Conservation (phyloP, 1,284 basidiomycete genomes). For the Ustanciosporium gigantosporum region DNA sequence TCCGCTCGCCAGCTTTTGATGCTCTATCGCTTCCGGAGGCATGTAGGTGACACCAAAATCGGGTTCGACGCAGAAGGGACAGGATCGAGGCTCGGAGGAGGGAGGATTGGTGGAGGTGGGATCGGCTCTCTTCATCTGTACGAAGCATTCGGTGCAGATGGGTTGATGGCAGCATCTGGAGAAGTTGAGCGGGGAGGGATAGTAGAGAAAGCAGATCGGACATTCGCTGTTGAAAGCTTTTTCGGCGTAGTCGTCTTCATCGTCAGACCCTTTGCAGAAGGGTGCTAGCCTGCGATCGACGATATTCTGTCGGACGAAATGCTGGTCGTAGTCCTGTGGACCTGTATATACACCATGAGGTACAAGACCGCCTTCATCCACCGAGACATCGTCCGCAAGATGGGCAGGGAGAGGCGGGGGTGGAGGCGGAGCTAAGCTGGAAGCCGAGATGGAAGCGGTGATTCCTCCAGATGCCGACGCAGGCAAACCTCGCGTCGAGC, state of each 20-base stretch:
- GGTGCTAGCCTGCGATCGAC: conserved; percentile 85
- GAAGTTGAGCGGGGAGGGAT: conserved; percentile 70
- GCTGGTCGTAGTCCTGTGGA: conserved; percentile 83
- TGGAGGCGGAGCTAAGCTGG: conserved; percentile 18
- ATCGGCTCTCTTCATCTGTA: conserved; percentile 96
- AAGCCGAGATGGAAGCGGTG: conserved; percentile 13
- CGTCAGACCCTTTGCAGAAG: conserved; percentile 92
- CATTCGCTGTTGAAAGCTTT: conserved; percentile 87
- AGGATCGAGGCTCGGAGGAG: conserved; percentile 69
- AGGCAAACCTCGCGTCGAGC: conserved; percentile 24
- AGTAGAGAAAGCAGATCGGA: conserved; percentile 90
- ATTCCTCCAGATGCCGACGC: conserved; percentile 11
- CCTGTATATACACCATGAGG: conserved; percentile 84
- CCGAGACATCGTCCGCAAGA: conserved; percentile 42
- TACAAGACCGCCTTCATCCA: conserved; percentile 72
- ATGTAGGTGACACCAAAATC: conserved; percentile 93
- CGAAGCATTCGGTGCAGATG: conserved; percentile 98
- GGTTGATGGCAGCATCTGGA: conserved; percentile 97
- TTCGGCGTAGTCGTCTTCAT: conserved; percentile 83
- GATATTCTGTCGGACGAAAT: conserved; percentile 82
- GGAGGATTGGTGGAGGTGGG: conserved; percentile 63
- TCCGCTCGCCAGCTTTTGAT: not conserved
- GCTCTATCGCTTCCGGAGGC: conserved; percentile 69
- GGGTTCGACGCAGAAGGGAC: conserved; percentile 94
- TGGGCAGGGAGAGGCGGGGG: conserved; percentile 29